Conservation (phyloP, 1,284 basidiomycete species). For the Trametes sp. region DNA sequence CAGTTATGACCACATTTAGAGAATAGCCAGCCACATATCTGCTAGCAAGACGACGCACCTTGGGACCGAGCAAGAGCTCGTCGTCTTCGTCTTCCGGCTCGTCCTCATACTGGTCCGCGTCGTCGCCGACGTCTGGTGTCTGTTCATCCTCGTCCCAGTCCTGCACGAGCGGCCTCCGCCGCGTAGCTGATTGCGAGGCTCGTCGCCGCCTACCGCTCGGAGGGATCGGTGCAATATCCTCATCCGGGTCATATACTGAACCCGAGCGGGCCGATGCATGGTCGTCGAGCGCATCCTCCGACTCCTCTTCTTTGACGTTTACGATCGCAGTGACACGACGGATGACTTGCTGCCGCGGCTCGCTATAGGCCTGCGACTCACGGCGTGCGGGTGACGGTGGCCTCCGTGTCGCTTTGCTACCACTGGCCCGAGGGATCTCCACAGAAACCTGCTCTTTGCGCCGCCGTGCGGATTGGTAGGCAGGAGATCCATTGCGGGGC, state of each 20-base stretch:
- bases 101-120: conserved; percentile 28
- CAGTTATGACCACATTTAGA: neutral
- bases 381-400: conserved; percentile 15
- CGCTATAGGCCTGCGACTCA: conserved; percentile 13
- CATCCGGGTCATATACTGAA: conserved; percentile 33
- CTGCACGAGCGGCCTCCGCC: conserved; percentile 10
- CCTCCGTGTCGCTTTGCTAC: conserved; percentile 16
- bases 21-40: too few relatives aligned
- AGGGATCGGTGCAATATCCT: conserved; percentile 6
- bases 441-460: conserved; percentile 16
- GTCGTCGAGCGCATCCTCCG: conserved; percentile 35
- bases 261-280: conserved; percentile 29
- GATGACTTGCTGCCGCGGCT: conserved; percentile 41
- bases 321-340: conserved; percentile 54
- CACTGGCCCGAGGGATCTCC: conserved; percentile 7
- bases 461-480: conserved; percentile 6
- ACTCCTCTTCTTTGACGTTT: conserved; percentile 54
- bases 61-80: conserved; percentile 27
- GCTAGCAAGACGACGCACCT: conserved; percentile 2
- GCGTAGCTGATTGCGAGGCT: conserved; percentile 12
- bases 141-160: conserved; percentile 32
- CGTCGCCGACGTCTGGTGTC: conserved; percentile 31
- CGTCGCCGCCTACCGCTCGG: conserved; percentile 11
- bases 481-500: conserved; percentile 10
- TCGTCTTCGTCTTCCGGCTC: conserved; percentile 15